Evolutionary conservation across 2,329 filamentous ascomycete genomes (phyloP).

Genomic region (Aspergillus awamori): DNA sequence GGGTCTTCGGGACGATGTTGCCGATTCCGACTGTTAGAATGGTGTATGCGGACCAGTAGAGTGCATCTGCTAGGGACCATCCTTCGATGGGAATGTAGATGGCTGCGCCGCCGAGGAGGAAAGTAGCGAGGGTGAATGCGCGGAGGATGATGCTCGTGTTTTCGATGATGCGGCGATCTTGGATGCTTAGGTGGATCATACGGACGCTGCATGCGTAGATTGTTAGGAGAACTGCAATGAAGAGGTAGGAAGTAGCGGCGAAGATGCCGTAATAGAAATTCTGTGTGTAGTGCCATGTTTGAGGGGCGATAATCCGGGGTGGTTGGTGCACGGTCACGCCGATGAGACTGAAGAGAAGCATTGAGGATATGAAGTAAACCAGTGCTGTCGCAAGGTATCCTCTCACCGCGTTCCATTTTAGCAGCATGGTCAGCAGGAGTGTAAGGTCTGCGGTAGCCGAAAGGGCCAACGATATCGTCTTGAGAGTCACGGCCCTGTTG

Average conservation of each 20-base stretch:
- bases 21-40: constrained; percentile 60
- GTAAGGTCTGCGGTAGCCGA: background rate
- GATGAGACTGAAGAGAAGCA: background rate
- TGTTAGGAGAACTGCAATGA: background rate
- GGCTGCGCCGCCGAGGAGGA: constrained; percentile 7
- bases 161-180: constrained; percentile 1
- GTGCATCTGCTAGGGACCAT: constrained; percentile 45
- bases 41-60: constrained; percentile 61
- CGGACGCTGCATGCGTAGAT: background rate
- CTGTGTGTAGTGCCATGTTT: constrained; percentile 4
- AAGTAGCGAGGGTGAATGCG: background rate
- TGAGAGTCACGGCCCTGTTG: constrained; percentile 2
- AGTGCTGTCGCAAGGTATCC: background rate
- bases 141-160: constrained; percentile 6
- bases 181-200: background rate
- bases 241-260: constrained; percentile 1
- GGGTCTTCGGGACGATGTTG: constrained; percentile 53
- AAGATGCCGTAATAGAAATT: constrained; percentile 12
- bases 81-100: constrained; percentile 11
- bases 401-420: background rate
- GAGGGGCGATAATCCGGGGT: background rate
- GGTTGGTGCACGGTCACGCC: background rate
- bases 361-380: background rate
- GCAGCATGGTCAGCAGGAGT: background rate
- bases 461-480: constrained; percentile 5